These are phyloP conservation scores for Sphenostylis stenocarpa DNA, from an alignment of 306 rosid species.

Conservation along the genomic window DNA sequence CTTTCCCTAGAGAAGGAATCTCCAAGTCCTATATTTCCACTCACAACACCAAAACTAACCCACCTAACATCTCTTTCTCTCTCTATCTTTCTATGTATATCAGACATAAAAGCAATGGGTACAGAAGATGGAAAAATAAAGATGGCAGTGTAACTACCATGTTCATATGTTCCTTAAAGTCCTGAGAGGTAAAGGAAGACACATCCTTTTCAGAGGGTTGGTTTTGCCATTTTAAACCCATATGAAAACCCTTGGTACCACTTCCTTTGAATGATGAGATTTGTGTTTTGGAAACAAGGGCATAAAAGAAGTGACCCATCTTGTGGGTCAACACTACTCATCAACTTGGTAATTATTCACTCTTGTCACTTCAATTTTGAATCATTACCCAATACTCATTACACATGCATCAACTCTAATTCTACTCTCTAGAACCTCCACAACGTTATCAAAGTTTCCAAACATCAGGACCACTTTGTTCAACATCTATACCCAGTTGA, in stretches of 20 bases:
- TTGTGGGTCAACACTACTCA: slow-evolving; percentile 48
- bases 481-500: not conserved
- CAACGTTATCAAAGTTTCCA: not conserved
- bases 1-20: slow-evolving; percentile 56
- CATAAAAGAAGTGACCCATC: slow-evolving; percentile 45
- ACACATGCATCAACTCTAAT: slow-evolving; percentile 27
- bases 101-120: slow-evolving; percentile 53
- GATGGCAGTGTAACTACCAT: slow-evolving; percentile 66
- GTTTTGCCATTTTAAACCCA: slow-evolving; percentile 57
- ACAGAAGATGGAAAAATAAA: slow-evolving; percentile 55
- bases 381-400: slow-evolving; percentile 27
- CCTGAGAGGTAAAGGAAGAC: slow-evolving; percentile 48
- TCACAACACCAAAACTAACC: slow-evolving; percentile 40
- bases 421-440: not conserved
- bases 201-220: slow-evolving; percentile 60
- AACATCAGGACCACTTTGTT: slow-evolving; percentile 30
- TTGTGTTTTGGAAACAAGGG: slow-evolving; percentile 35
- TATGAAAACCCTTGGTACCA: slow-evolving; percentile 50
- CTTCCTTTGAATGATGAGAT: slow-evolving; percentile 45
- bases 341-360: slow-evolving; percentile 45
- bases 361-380: slow-evolving; percentile 32
- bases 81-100: slow-evolving; percentile 24
- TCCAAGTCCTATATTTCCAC: slow-evolving; percentile 36
- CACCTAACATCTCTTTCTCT: slow-evolving; percentile 39
- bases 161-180: slow-evolving; percentile 55